These are phyloP conservation scores for Xylariaceae sp. DNA, from an alignment of 2,329 filamentous ascomycete species.

Conservation along the genomic window DNA sequence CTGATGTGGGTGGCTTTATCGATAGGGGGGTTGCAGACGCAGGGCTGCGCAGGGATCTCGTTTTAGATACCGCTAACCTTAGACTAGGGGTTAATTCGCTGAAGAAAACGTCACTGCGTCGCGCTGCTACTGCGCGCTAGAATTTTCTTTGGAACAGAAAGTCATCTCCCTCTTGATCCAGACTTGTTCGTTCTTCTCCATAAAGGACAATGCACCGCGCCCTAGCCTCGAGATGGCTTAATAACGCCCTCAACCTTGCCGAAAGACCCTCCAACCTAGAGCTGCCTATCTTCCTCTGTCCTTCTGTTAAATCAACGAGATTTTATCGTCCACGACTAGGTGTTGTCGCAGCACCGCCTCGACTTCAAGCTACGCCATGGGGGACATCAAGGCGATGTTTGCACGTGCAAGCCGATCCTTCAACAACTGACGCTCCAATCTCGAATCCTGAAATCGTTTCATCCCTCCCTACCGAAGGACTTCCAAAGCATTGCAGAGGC, in stretches of 20 bases:
- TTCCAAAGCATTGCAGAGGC: constrained; percentile 66
- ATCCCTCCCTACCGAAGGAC: constrained; percentile 28
- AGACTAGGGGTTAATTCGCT: constrained; percentile 18
- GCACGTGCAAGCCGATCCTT: constrained; percentile 36
- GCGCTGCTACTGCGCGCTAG: constrained; percentile 1
- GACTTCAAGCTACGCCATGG: constrained; percentile 31
- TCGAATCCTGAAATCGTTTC: constrained; percentile 2
- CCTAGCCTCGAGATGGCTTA: constrained; percentile 50
- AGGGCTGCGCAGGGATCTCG: constrained; percentile 7
- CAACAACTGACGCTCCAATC: constrained; percentile 5
- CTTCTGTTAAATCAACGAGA: constrained; percentile 41
- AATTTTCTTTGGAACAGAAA: constrained; percentile 14
- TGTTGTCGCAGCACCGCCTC: constrained; percentile 18
- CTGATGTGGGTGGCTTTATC: constrained; percentile 16
- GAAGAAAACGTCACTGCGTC: constrained; percentile 8
- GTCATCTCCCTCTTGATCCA: not conserved
- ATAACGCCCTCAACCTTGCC: constrained; percentile 49
- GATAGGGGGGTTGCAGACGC: constrained; percentile 3
- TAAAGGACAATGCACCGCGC: constrained; percentile 50
- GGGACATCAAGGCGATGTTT: constrained; percentile 35
- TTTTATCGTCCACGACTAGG: constrained; percentile 14
- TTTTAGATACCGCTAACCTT: not conserved
- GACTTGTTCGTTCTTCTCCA: not conserved
- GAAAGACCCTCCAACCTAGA: constrained; percentile 46
- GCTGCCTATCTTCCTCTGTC: constrained; percentile 57